A percentile compares a stretch with the other conserved stretches of the same genome.
Conservation (phyloP, 495 filamentous ascomycete species). For the Penicillium flavigenum region DNA sequence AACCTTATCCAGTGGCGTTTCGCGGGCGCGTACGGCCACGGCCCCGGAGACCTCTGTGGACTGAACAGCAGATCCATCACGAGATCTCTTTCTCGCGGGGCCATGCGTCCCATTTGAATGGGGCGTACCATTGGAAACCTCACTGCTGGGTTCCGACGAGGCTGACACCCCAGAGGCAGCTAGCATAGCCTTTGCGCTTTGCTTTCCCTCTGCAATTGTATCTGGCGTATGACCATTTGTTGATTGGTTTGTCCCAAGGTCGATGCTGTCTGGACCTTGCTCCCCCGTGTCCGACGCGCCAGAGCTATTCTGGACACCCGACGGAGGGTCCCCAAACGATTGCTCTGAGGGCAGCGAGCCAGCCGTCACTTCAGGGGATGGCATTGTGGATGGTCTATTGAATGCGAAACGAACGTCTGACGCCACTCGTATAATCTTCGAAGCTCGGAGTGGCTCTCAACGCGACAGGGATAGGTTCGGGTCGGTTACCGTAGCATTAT, state of each 20-base stretch:
- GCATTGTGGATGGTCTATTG: conserved; percentile 31
- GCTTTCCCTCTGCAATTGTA: conserved; percentile 55
- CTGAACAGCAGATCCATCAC: conserved; percentile 53
- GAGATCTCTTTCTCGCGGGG: conserved; percentile 56
- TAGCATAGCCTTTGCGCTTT: conserved; percentile 57
- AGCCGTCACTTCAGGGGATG: conserved; percentile 37
- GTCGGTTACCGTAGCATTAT: conserved; percentile 41
- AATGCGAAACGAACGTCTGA: conserved; percentile 13
- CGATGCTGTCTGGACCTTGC: conserved; percentile 27
- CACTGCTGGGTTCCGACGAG: conserved; percentile 28
- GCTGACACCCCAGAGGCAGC: conserved; percentile 45
- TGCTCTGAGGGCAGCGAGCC: conserved; percentile 28
- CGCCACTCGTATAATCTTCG: conserved; percentile 26
- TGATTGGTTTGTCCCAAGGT: conserved; percentile 24
- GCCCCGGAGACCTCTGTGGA: conserved; percentile 29
- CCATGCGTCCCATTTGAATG: conserved; percentile 44
- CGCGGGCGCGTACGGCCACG: conserved; percentile 37
- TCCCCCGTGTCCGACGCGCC: conserved; percentile 25
- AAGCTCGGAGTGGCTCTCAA: conserved; percentile 22
- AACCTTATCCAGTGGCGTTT: conserved; percentile 52
- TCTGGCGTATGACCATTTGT: conserved; percentile 36
- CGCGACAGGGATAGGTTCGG: conserved; percentile 24
- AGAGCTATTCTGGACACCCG: conserved; percentile 30
- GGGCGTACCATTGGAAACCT: conserved; percentile 32
- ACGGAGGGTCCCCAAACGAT: conserved; percentile 27